phyloP scores from a whole-genome alignment of 257 asterid genomes.

The Solanum bulbocastanum region DNA sequence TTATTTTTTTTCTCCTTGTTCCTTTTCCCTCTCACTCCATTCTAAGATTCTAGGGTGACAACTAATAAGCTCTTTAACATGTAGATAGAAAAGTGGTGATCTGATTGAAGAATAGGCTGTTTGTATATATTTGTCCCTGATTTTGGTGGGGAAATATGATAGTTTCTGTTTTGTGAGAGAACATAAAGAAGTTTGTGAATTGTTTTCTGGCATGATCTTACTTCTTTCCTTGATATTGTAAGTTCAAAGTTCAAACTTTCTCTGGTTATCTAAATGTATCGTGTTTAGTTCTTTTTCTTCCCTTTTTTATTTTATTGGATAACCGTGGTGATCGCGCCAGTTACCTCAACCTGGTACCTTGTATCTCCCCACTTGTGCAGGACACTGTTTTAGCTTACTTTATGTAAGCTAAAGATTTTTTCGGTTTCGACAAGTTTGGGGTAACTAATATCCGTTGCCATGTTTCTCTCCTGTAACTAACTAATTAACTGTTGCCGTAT shows the following conservation, averaged over 20 bases:
- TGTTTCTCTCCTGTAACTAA: neutral
- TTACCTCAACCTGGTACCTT: neutral
- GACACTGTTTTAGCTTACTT: neutral
- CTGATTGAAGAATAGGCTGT: conserved; percentile 2
- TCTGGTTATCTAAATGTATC: neutral
- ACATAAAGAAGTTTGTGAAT: neutral
- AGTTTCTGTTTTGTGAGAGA: conserved; percentile 5
- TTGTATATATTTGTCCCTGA: conserved; percentile 5
- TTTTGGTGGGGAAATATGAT: neutral
- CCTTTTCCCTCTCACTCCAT: neutral
- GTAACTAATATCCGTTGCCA: no score
- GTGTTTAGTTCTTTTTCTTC: neutral
- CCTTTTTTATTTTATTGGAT: neutral
- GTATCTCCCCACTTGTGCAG: neutral
- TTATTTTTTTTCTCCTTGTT: neutral
- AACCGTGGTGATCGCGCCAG: neutral
- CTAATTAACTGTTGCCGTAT: neutral
- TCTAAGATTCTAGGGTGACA: conserved; percentile 7
- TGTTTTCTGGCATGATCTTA: neutral
- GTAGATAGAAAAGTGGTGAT: conserved; percentile 28
- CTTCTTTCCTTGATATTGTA: neutral
- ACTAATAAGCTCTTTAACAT: neutral
- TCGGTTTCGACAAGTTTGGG: no score
- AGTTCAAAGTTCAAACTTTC: neutral
- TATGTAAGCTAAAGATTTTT: neutral